Percentiles rank a stretch among this genome's conserved stretches.
Evolutionary conservation across 2,329 filamentous ascomycete genomes (phyloP).

Genomic region (Exophiala calicioides): DNA sequence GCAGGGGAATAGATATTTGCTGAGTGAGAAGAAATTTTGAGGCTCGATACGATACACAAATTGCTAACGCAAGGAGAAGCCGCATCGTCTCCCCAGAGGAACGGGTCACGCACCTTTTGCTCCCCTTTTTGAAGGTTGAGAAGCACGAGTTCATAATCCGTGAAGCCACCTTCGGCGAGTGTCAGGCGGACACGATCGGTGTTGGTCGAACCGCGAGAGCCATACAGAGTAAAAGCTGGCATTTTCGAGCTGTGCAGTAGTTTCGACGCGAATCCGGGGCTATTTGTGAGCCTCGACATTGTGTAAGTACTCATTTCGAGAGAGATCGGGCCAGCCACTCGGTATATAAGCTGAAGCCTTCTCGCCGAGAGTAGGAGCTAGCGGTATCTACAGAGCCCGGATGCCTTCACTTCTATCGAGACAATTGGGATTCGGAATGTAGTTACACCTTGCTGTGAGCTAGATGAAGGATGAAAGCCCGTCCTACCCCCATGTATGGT

Average conservation of each 20-base stretch:
- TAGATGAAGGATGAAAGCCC: neutral
- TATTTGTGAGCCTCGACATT: slow-evolving; percentile 37
- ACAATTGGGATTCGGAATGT: neutral
- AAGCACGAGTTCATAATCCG: slow-evolving; percentile 44
- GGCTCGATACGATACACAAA: too few species aligned
- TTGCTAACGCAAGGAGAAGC: slow-evolving; percentile 25
- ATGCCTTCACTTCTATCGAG: neutral
- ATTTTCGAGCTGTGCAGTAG: slow-evolving; percentile 39
- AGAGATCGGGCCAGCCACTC: neutral
- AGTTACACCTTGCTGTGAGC: neutral
- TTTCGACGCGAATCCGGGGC: slow-evolving; percentile 33
- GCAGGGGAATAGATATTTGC: neutral
- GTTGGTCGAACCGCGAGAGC: slow-evolving; percentile 44
- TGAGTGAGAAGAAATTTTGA: neutral
- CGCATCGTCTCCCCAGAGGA: slow-evolving; percentile 25
- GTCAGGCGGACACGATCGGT: slow-evolving; percentile 48
- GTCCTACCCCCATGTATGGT: neutral
- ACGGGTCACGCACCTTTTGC: slow-evolving; percentile 41
- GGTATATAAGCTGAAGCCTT: slow-evolving; percentile 11
- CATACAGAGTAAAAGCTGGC: slow-evolving; percentile 48
- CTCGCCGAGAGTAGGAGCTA: neutral
- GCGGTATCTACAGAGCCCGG: neutral
- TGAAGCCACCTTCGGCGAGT: slow-evolving; percentile 48
- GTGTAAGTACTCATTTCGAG: slow-evolving; percentile 25
- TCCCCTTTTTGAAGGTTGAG: slow-evolving; percentile 45